Evolutionary conservation across 208 protist species (phyloP).

Genomic region (Wallacemonas sp.): DNA sequence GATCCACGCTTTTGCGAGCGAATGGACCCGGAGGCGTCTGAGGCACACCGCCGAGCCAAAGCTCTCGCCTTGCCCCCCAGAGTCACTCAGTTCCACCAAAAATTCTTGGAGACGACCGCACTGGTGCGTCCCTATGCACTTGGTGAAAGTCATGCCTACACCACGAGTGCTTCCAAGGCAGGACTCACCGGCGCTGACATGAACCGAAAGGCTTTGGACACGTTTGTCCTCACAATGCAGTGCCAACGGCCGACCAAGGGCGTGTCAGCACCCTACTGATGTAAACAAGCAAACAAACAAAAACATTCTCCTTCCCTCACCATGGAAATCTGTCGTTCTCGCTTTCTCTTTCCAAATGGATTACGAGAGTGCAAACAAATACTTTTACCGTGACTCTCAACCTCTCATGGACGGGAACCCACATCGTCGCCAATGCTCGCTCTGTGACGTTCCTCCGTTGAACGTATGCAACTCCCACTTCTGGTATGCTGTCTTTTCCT

Average conservation of each 20-base stretch:
- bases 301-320: not conserved
- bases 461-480: not conserved
- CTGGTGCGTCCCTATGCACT: slow-evolving; percentile 52
- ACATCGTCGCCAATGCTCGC: no score
- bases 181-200: not conserved
- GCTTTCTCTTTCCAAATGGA: no score
- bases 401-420: no score
- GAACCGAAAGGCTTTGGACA: slow-evolving; percentile 20
- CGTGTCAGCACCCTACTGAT: slow-evolving; percentile 32
- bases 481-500: not conserved
- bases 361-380: no score
- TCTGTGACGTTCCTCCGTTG: no score
- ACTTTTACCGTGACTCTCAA: no score
- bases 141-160: slow-evolving; percentile 9
- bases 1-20: slow-evolving; percentile 26
- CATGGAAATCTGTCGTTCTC: no score
- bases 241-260: slow-evolving; percentile 60
- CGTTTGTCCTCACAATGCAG: slow-evolving; percentile 47
- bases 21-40: not conserved
- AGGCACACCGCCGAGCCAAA: slow-evolving; percentile 5
- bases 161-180: not conserved
- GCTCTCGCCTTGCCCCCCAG: not conserved
- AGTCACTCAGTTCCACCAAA: slow-evolving; percentile 17
- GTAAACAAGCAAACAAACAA: no score
- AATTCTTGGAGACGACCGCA: slow-evolving; percentile 27